Conservation (phyloP, 306 rosid genomes). For the Trichosanthes cucumerina region DNA sequence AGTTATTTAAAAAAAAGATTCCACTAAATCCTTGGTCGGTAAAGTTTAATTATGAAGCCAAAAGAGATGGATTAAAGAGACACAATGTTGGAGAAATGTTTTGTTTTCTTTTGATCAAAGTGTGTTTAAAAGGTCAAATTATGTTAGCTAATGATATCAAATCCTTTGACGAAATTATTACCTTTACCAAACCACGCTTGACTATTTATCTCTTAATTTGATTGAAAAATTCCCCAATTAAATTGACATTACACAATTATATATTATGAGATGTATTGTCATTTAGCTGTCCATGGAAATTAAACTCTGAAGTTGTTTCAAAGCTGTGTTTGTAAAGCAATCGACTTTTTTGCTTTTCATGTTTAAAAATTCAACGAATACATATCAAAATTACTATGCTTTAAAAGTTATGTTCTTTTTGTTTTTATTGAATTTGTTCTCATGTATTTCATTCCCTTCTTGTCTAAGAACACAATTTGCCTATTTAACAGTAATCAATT, state of each 20-base stretch:
- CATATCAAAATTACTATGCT: background rate
- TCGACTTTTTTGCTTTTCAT: background rate
- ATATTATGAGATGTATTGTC: background rate
- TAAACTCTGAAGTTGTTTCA: background rate
- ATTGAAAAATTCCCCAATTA: background rate
- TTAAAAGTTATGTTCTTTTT: no score
- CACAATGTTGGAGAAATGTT: background rate
- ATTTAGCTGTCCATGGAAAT: background rate
- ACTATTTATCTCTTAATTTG: background rate
- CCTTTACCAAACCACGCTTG: constrained; percentile 5
- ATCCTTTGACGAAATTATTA: background rate
- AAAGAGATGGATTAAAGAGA: constrained; percentile 4
- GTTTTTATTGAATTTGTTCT: no score
- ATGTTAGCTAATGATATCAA: constrained; percentile 3
- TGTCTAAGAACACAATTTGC: no score
- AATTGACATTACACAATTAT: background rate
- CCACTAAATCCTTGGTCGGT: background rate
- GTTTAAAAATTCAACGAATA: background rate
- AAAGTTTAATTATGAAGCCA: background rate
- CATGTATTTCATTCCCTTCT: no score
- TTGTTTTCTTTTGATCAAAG: background rate
- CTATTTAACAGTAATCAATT: no score
- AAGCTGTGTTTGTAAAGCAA: background rate
- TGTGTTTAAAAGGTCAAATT: constrained; percentile 4
- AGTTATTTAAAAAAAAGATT: background rate